phyloP scores from a whole-genome alignment of 2,329 filamentous ascomycete genomes.

The Claviceps cyperi region DNA sequence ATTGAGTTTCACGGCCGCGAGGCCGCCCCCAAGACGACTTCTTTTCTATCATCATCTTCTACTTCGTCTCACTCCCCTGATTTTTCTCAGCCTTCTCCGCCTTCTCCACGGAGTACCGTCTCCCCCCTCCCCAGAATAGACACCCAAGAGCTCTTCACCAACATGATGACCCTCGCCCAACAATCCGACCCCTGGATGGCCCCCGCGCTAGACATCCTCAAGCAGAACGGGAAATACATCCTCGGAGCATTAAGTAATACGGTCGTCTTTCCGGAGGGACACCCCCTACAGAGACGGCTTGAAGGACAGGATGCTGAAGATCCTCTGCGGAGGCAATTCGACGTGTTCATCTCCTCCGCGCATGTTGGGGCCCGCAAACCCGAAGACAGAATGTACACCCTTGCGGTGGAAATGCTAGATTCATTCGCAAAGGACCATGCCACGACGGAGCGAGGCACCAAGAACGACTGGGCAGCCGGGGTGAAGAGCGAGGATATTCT shows the following conservation, averaged over 20 bases:
- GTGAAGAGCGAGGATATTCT: slow-evolving; percentile 55
- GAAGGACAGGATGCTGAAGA: slow-evolving; percentile 32
- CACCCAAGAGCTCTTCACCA: slow-evolving; percentile 67
- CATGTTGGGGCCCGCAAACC: slow-evolving; percentile 83
- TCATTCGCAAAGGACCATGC: slow-evolving; percentile 42
- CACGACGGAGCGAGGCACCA: slow-evolving; percentile 20
- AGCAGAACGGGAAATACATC: slow-evolving; percentile 48
- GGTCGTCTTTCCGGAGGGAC: slow-evolving; percentile 64
- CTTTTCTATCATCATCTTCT: too few relatives aligned
- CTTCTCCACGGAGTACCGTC: slow-evolving; percentile 21
- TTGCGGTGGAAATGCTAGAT: slow-evolving; percentile 54
- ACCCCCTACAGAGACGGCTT: slow-evolving; percentile 40
- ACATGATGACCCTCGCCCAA: slow-evolving; percentile 70
- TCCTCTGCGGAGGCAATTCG: slow-evolving; percentile 55
- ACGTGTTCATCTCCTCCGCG: slow-evolving; percentile 76
- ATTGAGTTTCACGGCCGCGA: slow-evolving; percentile 41
- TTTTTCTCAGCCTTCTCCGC: too few relatives aligned
- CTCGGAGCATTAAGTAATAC: slow-evolving; percentile 84
- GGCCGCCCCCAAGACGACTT: slow-evolving; percentile 11
- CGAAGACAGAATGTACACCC: slow-evolving; percentile 64
- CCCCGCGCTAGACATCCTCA: slow-evolving; percentile 60
- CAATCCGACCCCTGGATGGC: slow-evolving; percentile 76
- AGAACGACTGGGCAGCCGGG: slow-evolving; percentile 30
- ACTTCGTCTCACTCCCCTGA: too few relatives aligned
- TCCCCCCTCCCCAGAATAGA: slow-evolving; percentile 62